phyloP scores from a whole-genome alignment of 2,329 filamentous ascomycete genomes.

The Xylaria polymorpha region DNA sequence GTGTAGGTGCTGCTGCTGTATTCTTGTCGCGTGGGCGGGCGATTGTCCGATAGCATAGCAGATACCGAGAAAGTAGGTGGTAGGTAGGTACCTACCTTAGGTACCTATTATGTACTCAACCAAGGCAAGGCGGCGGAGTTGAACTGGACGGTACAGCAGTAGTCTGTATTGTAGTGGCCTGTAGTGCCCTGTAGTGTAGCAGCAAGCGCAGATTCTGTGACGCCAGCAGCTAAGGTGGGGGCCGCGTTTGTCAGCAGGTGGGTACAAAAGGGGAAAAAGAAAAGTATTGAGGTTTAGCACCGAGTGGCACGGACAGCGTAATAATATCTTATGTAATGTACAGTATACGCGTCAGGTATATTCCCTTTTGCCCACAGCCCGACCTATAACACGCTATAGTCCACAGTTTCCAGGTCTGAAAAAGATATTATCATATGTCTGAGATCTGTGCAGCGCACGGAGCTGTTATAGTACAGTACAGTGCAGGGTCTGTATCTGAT shows the following conservation, averaged over 20 bases:
- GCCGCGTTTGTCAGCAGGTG: conserved; percentile 36
- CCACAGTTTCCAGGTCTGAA: background rate
- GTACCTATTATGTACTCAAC: no score
- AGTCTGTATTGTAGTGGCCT: no score
- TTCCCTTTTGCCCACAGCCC: background rate
- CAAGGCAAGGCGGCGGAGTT: no score
- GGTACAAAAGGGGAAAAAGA: conserved; percentile 21
- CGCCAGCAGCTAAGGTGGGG: conserved; percentile 29
- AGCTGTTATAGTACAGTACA: background rate
- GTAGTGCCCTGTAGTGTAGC: no score
- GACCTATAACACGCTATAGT: background rate
- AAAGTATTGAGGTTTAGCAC: conserved; percentile 22
- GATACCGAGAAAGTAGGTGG: background rate
- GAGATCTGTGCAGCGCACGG: background rate
- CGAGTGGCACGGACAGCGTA: conserved; percentile 19
- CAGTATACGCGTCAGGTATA: background rate
- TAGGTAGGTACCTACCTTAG: no score
- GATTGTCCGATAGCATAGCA: conserved; percentile 31
- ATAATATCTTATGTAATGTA: conserved; percentile 26
- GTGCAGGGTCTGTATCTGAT: background rate
- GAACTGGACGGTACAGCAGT: no score
- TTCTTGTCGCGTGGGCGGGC: conserved; percentile 28
- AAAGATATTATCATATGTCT: background rate
- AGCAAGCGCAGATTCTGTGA: conserved; percentile 7
- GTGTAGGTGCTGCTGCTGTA: conserved; percentile 18